These are phyloP conservation scores for Penicillium simplicissimum DNA, from an alignment of 495 filamentous ascomycete species.

Conservation along the genomic window DNA sequence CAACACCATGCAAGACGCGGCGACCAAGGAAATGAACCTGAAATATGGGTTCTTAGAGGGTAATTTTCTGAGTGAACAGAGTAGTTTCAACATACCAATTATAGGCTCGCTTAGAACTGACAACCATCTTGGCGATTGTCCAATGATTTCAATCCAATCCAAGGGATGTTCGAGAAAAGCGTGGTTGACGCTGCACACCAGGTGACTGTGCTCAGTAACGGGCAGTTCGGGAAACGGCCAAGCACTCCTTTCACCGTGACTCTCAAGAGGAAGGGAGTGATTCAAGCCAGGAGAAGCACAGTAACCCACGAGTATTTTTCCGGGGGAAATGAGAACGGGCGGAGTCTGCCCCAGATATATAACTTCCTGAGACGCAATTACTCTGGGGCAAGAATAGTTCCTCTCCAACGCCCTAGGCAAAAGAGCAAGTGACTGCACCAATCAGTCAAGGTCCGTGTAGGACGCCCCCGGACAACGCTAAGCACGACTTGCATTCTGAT, in stretches of 20 bases:
- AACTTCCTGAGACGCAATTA: slow-evolving; percentile 6
- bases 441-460: slow-evolving; percentile 15
- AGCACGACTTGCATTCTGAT: slow-evolving; percentile 25
- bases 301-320: slow-evolving; percentile 1
- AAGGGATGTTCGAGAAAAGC: not conserved
- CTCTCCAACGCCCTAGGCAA: slow-evolving; percentile 15
- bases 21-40: slow-evolving; percentile 63
- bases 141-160: not conserved
- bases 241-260: not conserved
- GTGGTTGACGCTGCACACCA: not conserved
- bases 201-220: not conserved
- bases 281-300: slow-evolving; percentile 5
- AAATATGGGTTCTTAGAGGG: not conserved
- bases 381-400: slow-evolving; percentile 1
- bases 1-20: slow-evolving; percentile 66
- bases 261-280: not conserved
- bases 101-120: slow-evolving; percentile 38
- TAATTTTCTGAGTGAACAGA: not conserved
- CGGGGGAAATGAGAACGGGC: slow-evolving; percentile 8
- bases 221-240: not conserved
- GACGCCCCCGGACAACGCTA: slow-evolving; percentile 25
- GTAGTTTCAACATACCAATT: slow-evolving; percentile 33
- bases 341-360: slow-evolving; percentile 25
- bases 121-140: slow-evolving; percentile 16
- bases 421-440: slow-evolving; percentile 16